phyloP scores from a whole-genome alignment of 164 flowering plant genomes.

The Dillenia turbinata region DNA sequence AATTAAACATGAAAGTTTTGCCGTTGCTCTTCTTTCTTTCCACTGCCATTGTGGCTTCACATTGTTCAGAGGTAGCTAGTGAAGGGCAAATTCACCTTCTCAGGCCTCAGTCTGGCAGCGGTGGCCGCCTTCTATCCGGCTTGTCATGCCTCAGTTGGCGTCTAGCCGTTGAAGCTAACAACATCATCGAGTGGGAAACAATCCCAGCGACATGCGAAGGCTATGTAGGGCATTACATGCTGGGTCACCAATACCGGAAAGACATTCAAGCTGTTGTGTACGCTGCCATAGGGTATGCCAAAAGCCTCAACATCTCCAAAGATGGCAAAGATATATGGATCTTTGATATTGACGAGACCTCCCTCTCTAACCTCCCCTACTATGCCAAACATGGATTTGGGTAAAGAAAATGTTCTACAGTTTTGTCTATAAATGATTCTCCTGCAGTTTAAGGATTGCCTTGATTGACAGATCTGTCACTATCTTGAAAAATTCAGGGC shows the following conservation, averaged over 20 bases:
- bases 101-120: constrained; percentile 14
- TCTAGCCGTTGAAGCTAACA: constrained; percentile 44
- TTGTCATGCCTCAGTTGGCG: constrained; percentile 34
- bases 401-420: constrained; percentile 15
- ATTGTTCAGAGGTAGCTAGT: no score
- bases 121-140: constrained; percentile 6
- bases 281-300: constrained; percentile 24
- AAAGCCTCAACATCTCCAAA: constrained; percentile 15
- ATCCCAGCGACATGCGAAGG: constrained; percentile 32
- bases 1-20: no score
- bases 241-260: constrained; percentile 29
- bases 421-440: no score
- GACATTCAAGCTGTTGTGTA: constrained; percentile 26
- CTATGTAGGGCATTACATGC: constrained; percentile 49
- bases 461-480: no score
- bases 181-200: constrained; percentile 28
- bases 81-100: constrained; percentile 20
- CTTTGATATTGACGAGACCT: constrained; percentile 48
- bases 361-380: constrained; percentile 45
- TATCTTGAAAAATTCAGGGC: constrained; percentile 18
- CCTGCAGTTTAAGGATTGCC: no score
- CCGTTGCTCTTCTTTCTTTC: no score
- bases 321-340: constrained; percentile 41
- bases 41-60: no score
- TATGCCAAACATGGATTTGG: constrained; percentile 33